phyloP scores from a whole-genome alignment of 2,329 filamentous ascomycete species.

The Torrubiellomyces zombiae region DNA sequence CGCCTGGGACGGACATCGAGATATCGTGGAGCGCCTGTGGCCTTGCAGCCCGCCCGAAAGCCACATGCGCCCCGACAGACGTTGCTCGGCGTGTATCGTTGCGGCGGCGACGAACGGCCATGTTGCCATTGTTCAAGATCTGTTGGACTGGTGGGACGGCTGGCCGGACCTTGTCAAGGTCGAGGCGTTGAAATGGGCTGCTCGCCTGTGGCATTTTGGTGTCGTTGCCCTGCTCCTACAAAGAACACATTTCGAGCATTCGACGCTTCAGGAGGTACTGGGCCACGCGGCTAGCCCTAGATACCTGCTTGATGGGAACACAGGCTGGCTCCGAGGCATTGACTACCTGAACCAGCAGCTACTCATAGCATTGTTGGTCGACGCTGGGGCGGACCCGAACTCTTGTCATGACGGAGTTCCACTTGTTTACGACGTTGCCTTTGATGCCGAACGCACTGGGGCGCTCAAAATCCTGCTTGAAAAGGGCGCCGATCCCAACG shows the following conservation, averaged over 20 bases:
- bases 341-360: conserved; percentile 7
- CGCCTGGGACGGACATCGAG: conserved; percentile 1
- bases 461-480: conserved; percentile 10
- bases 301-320: not conserved
- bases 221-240: conserved; percentile 4
- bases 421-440: conserved; percentile 4
- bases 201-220: conserved; percentile 5
- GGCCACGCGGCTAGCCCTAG: not conserved
- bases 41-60: not conserved
- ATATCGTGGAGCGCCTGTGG: conserved; percentile 3
- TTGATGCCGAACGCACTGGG: conserved; percentile 4
- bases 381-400: conserved; percentile 9
- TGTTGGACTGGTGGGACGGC: conserved; percentile 6
- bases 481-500: conserved; percentile 10
- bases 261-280: conserved; percentile 2
- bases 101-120: conserved; percentile 6
- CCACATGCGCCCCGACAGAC: not conserved
- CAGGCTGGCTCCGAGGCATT: conserved; percentile 1
- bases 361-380: conserved; percentile 6
- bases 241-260: conserved; percentile 2
- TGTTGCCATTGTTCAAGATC: conserved; percentile 5
- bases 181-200: conserved; percentile 5
- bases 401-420: not conserved
- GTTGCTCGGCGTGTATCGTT: conserved; percentile 2
- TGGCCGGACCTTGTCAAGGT: conserved; percentile 4